Conservation (phyloP, 257 asterid species). For the Henckelia pumila region DNA sequence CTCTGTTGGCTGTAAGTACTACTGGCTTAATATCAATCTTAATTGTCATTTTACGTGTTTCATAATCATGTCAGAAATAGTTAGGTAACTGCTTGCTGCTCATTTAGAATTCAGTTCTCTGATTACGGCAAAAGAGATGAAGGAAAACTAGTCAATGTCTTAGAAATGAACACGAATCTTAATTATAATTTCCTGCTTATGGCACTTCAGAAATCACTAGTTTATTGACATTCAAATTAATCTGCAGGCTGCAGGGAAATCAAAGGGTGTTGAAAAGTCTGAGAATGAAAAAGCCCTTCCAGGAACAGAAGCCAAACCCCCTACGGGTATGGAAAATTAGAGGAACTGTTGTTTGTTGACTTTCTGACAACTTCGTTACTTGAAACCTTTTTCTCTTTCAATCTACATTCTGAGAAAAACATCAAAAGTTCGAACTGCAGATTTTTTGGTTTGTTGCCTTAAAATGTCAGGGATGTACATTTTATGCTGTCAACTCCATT, state of each 20-base stretch:
- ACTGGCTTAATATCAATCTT: constrained; percentile 4
- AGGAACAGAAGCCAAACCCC: constrained; percentile 36
- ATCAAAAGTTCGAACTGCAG: background rate
- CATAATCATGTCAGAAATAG: constrained; percentile 17
- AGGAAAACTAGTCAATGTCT: background rate
- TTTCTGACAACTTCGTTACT: constrained; percentile 5
- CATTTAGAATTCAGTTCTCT: constrained; percentile 8
- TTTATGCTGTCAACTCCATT: constrained; percentile 4
- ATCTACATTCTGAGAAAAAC: constrained; percentile 7
- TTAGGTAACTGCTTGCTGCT: constrained; percentile 20
- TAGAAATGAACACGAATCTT: background rate
- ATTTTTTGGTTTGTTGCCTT: constrained; percentile 10
- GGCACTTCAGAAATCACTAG: constrained; percentile 20
- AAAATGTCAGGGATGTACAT: background rate
- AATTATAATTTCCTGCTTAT: background rate
- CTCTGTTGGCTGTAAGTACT: constrained; percentile 75
- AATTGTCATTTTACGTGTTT: background rate
- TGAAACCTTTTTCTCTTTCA: constrained; percentile 14
- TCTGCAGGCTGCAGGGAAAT: constrained; percentile 88
- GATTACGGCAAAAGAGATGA: constrained; percentile 11
- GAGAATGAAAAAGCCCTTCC: constrained; percentile 37
- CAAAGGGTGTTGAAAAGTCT: constrained; percentile 40
- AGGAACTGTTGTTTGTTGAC: constrained; percentile 7
- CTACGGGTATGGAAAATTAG: constrained; percentile 36
- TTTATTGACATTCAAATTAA: constrained; percentile 20